Evolutionary conservation across 345 rosid genomes (phyloP), one percentile per base, ranked within the genome.

Genomic region (Brassica juncea): DNA sequence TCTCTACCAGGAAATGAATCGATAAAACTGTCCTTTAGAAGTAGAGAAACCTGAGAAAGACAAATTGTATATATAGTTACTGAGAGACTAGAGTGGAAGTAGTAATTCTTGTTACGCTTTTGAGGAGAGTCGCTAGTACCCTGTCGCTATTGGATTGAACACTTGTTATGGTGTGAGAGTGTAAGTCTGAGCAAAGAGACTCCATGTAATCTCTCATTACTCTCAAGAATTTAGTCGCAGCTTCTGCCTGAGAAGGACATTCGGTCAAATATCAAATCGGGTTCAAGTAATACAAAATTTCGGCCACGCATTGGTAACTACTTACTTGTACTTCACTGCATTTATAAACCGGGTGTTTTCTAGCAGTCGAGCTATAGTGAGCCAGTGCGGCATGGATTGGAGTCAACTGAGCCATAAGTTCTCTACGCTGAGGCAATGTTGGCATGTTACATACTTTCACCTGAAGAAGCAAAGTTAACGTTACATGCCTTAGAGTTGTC

Each of bases 81-180:
- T 60, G 59, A 77, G 69, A 28, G 59, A 67, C 15, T 4, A 37
- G 25, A 52, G 44, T 5, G 37, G 14, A 44, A 21, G 15, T 54
- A 23, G 57, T 52, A n/a, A n/a, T 63, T 47, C 58, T 28, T 28
- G 57, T 47, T 25, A 67, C 6, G 0, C 71, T 66, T 32, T 57
- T 66, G 64, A 64, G 39, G 69, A 75, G 49, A 72, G 65, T 66
- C 31, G 39, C 64, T 27, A 30, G 67, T 76, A 85, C 99, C 94
- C 99, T 88, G 86, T 95, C 99, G 59, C 87, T 79, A 85, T 90
- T 87, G 79, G 99, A 89, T 80, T 95, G 97, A 78, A 95, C 99
- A 76, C 86, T 93, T 62, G 99, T 95, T 85, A 95, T 95, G 30
- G 98, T 86, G 73, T 91, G 95, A 68, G 90, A 87, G 72, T 89